Evolutionary conservation across 2,329 filamentous ascomycete species (phyloP).

Genomic region (Diaporthe sp.): DNA sequence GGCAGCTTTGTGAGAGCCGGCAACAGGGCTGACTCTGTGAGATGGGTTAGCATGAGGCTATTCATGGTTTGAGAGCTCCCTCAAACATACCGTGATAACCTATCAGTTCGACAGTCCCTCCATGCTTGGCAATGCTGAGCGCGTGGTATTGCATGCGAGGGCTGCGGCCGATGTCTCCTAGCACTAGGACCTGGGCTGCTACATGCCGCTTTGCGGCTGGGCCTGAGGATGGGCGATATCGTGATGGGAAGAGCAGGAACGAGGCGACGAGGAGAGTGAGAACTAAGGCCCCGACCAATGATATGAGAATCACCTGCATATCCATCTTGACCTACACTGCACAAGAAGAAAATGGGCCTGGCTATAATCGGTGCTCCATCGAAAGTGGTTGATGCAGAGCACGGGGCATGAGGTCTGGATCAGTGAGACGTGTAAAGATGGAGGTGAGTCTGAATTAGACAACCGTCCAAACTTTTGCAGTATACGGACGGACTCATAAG

Average conservation of each 20-base stretch:
- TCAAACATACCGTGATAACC: constrained; percentile 82
- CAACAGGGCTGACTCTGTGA: constrained; percentile 73
- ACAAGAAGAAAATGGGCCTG: not conserved
- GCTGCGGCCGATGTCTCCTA: constrained; percentile 95
- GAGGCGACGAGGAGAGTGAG: constrained; percentile 35
- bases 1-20: constrained; percentile 80
- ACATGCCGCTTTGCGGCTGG: constrained; percentile 44
- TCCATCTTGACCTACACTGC: constrained; percentile 11
- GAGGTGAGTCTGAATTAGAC: constrained; percentile 1
- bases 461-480: constrained; percentile 18
- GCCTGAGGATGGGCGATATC: constrained; percentile 45
- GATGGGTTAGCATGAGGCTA: constrained; percentile 32
- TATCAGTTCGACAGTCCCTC: constrained; percentile 85
- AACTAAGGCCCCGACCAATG: constrained; percentile 12
- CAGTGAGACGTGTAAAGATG: constrained; percentile 16
- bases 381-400: not conserved
- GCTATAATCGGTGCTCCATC: constrained; percentile 14
- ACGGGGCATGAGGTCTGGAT: not conserved
- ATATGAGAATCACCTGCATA: constrained; percentile 13
- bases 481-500: constrained; percentile 2
- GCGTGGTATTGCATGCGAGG: constrained; percentile 99
- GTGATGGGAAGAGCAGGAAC: constrained; percentile 52
- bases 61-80: not conserved
- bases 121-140: constrained; percentile 87
- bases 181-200: constrained; percentile 84